A percentile compares a stretch with the other conserved stretches of the same genome.
These are phyloP conservation scores for Phialophora expanda DNA, from an alignment of 2,329 filamentous ascomycete genomes.

Conservation along the genomic window DNA sequence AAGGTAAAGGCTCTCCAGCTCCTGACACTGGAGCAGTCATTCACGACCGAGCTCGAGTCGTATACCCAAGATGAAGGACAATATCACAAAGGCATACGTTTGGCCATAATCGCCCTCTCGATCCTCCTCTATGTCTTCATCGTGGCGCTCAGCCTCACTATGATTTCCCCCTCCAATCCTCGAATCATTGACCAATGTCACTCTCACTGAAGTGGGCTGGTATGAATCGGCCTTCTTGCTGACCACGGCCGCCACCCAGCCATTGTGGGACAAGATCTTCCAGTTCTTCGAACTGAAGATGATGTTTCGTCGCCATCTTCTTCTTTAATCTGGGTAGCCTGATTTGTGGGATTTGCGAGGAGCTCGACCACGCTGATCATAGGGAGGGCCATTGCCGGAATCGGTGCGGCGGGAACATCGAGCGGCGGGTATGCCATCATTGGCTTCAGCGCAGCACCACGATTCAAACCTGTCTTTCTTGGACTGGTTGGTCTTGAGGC, in stretches of 20 bases:
- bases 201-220: slow-evolving; percentile 48
- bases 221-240: slow-evolving; percentile 50
- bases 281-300: slow-evolving; percentile 53
- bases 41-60: too few species aligned
- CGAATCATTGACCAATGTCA: slow-evolving; percentile 44
- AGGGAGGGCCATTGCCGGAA: slow-evolving; percentile 2
- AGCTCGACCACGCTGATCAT: neutral
- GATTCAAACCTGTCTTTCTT: slow-evolving; percentile 45
- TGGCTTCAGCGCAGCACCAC: slow-evolving; percentile 52
- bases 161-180: slow-evolving; percentile 37
- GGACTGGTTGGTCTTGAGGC: slow-evolving; percentile 41
- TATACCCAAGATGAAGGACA: too few species aligned
- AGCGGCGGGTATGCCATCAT: slow-evolving; percentile 53
- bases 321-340: slow-evolving; percentile 5
- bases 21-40: too few species aligned
- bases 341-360: slow-evolving; percentile 3
- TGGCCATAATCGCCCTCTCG: too few species aligned
- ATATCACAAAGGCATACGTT: too few species aligned
- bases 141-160: slow-evolving; percentile 29
- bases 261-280: slow-evolving; percentile 53
- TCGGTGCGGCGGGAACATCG: slow-evolving; percentile 26
- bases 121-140: too few species aligned
- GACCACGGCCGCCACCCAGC: slow-evolving; percentile 51
- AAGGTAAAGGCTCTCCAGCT: too few species aligned
- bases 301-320: slow-evolving; percentile 26